phyloP scores from a whole-genome alignment of 1,139 yeast species.

The Lodderomyces parapsilosis region DNA sequence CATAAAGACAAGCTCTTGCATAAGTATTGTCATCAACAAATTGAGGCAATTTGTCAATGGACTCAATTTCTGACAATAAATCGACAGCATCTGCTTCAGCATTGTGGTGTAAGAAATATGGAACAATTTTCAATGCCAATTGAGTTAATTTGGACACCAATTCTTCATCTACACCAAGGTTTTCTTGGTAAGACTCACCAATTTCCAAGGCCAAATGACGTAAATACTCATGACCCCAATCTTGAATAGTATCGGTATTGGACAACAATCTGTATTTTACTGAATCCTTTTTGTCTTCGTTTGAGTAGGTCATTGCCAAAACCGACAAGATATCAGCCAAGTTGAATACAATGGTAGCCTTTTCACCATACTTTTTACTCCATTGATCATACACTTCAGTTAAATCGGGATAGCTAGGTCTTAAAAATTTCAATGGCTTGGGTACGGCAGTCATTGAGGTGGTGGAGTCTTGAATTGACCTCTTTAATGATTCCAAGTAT shows the following conservation, averaged over 20 bases:
- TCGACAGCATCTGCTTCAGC: slow-evolving; percentile 99
- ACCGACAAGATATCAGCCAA: slow-evolving; percentile 88
- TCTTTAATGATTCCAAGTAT: slow-evolving; percentile 68
- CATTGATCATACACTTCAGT: slow-evolving; percentile 67
- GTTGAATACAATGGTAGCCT: slow-evolving; percentile 21
- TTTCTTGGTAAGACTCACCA: slow-evolving; percentile 78
- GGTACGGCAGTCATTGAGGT: slow-evolving; percentile 99
- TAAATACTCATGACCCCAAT: slow-evolving; percentile 98
- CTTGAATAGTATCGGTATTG: slow-evolving; percentile 55
- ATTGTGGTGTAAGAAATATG: slow-evolving; percentile 88
- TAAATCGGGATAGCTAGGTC: slow-evolving; percentile 78
- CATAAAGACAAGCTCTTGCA: slow-evolving; percentile 87
- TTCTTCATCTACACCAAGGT: slow-evolving; percentile 56
- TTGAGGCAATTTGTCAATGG: slow-evolving; percentile 76
- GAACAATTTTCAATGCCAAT: slow-evolving; percentile 77
- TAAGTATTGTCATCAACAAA: slow-evolving; percentile 84
- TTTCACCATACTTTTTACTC: slow-evolving; percentile 58
- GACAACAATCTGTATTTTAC: slow-evolving; percentile 78
- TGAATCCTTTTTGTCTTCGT: slow-evolving; percentile 78
- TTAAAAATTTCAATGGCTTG: slow-evolving; percentile 90
- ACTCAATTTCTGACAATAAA: slow-evolving; percentile 82
- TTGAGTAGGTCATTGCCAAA: slow-evolving; percentile 92
- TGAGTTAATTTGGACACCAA: slow-evolving; percentile 50
- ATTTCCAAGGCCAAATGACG: slow-evolving; percentile 94
- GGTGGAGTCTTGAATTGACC: slow-evolving; percentile 84